Conservation (phyloP, 2,329 filamentous ascomycete species). For the Rhytidhysteron rufulum region DNA sequence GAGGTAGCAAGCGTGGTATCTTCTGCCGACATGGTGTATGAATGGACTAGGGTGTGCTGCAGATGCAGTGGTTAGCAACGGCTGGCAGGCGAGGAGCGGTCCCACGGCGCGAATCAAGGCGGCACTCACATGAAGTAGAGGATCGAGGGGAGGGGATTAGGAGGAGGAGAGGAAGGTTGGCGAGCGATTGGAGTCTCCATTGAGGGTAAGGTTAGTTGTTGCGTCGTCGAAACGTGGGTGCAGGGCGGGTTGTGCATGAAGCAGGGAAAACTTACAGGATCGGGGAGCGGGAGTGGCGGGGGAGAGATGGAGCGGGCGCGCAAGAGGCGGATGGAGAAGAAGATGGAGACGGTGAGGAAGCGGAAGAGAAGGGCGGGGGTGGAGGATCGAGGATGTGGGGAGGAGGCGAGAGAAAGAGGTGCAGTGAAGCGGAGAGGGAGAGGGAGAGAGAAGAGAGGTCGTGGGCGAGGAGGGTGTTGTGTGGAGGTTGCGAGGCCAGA, state of each 20-base stretch:
- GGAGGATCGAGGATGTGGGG: slow-evolving; percentile 3
- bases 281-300: slow-evolving; percentile 30
- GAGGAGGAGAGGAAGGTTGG: slow-evolving; percentile 3
- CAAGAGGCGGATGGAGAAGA: slow-evolving; percentile 16
- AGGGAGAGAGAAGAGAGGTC: too few species aligned
- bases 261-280: slow-evolving; percentile 16
- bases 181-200: too few species aligned
- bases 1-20: slow-evolving; percentile 27
- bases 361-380: slow-evolving; percentile 15
- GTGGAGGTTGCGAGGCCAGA: too few species aligned
- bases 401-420: slow-evolving; percentile 4
- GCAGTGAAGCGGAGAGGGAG: too few species aligned
- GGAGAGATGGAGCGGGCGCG: slow-evolving; percentile 26
- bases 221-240: too few species aligned
- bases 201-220: too few species aligned
- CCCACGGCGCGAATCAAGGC: neutral
- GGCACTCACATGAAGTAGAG: slow-evolving; percentile 1
- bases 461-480: too few species aligned
- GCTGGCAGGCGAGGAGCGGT: neutral
- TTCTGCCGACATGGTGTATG: slow-evolving; percentile 41
- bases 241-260: slow-evolving; percentile 1
- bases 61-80: slow-evolving; percentile 1
- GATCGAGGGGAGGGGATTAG: neutral
- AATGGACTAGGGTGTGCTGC: slow-evolving; percentile 27
- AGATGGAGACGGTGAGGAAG: slow-evolving; percentile 13